Evolutionary conservation across 1,139 yeast genomes (phyloP).

Genomic region (Geotrichum australiense): DNA sequence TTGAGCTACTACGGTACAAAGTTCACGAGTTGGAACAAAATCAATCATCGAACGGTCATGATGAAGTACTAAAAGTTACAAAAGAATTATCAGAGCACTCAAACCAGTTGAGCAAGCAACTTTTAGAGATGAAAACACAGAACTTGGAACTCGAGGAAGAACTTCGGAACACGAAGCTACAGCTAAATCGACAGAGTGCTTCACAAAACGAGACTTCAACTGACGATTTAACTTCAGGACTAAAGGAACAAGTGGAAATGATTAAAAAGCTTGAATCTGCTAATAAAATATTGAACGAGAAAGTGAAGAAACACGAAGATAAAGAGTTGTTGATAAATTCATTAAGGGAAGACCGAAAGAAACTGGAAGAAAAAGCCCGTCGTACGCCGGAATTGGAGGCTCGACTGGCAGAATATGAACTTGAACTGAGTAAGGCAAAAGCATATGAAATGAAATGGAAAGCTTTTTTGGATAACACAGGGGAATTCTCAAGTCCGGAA

Average conservation of each 20-base stretch:
- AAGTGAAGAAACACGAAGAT: constrained; percentile 38
- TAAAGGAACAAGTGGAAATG: constrained; percentile 51
- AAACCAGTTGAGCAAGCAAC: constrained; percentile 3
- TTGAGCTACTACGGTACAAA: not conserved
- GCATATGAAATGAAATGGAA: constrained; percentile 39
- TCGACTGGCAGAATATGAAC: constrained; percentile 45
- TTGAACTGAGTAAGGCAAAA: constrained; percentile 46
- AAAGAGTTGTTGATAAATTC: constrained; percentile 44
- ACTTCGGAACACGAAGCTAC: constrained; percentile 29
- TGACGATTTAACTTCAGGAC: constrained; percentile 44
- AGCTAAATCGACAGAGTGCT: constrained; percentile 33
- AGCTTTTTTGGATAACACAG: constrained; percentile 28
- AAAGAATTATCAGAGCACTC: constrained; percentile 1
- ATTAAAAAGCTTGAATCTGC: constrained; percentile 51
- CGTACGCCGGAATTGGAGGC: constrained; percentile 43
- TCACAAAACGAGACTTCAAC: constrained; percentile 37
- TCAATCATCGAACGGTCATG: not conserved
- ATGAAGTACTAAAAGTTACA: not conserved
- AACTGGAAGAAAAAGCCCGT: constrained; percentile 39
- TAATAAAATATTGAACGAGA: constrained; percentile 43
- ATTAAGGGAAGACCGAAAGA: constrained; percentile 45
- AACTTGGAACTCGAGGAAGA: constrained; percentile 14
- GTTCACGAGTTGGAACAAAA: constrained; percentile 1
- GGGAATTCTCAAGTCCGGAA: constrained; percentile 31
- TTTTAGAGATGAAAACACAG: constrained; percentile 2